Evolutionary conservation across 225 moss, liverwort and hornwort genomes (phyloP), one percentile per base, ranked within the genome.

Genomic region (Bryoerythrophyllum caledonicum): DNA sequence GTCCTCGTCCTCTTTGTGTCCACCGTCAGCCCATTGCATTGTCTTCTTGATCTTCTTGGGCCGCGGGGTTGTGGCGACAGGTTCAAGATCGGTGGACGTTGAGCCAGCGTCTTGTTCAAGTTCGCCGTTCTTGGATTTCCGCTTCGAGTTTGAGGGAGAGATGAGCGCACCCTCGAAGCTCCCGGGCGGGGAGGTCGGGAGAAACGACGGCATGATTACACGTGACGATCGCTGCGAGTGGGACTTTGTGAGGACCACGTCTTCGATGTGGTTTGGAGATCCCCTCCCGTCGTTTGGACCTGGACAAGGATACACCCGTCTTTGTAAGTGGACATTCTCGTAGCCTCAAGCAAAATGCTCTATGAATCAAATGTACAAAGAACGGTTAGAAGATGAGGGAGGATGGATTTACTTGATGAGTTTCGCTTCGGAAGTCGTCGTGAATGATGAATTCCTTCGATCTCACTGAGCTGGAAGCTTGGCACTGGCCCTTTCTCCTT

Each of bases 11-110:
- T 40, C 54, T 46, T 35, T 44, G 44, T 27, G 63, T 17, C 84
- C 84, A 65, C 83, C 78, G 60, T 87, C 82, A 56, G 84, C 87
- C 87, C 84, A 87, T 30, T 76, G 83, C 4, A 76, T 79, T 27
- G 55, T 76, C 66, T 87, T 87, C 81, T 81, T 84, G 23, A 21
- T 28, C 65, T 78, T 54, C 46, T 81, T 81, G 17, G 59, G 76
- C 34, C 73, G 75, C 25, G 79, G 79, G 25, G 54, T 71, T 16
- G 24, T n/a, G 23, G 27, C 3, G 28, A 14, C 56, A 9, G 38
- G 41, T 53, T 54, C 9, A 8, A 21, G 38, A 34, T 23, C 10
- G 63, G 65, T 21, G 66, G 63, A 19, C 20, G 68, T 24, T 25
- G 46, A 38, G 34, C 26, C 71, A 64, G 78, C 53, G 58, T 64